Evolutionary conservation across 768 basidiomycete genomes (phyloP).

Genomic region (Lactifluus pinguis): DNA sequence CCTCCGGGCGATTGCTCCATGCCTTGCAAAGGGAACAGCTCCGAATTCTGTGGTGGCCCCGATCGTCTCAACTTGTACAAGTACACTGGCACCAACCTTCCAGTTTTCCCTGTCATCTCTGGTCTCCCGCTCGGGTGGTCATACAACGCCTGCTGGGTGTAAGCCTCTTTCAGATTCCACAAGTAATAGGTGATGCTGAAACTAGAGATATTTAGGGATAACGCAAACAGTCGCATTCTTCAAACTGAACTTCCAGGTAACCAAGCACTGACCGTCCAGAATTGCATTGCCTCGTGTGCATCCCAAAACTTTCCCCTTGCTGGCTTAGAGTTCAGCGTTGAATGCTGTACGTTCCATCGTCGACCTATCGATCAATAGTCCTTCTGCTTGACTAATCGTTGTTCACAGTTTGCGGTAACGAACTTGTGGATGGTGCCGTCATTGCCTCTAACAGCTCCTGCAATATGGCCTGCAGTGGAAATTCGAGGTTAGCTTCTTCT

Average conservation of each 20-base stretch:
- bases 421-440: constrained; percentile 52
- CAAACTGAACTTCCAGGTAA: constrained; percentile 32
- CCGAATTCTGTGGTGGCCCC: constrained; percentile 69
- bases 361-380: not conserved
- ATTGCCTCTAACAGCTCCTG: constrained; percentile 43
- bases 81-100: constrained; percentile 45
- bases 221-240: constrained; percentile 56
- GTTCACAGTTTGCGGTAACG: constrained; percentile 57
- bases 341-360: constrained; percentile 36
- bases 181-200: not conserved
- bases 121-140: constrained; percentile 14
- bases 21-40: constrained; percentile 51
- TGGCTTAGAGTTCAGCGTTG: constrained; percentile 53
- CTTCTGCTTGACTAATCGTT: not conserved
- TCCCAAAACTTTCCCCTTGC: constrained; percentile 53
- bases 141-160: constrained; percentile 42
- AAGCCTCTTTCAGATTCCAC: constrained; percentile 4
- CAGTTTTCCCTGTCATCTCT: constrained; percentile 13
- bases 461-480: constrained; percentile 68
- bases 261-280: constrained; percentile 43
- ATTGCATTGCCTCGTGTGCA: constrained; percentile 53
- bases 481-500: constrained; percentile 41
- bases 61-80: constrained; percentile 59
- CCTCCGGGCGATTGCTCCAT: constrained; percentile 53
- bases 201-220: constrained; percentile 33